Conservation (phyloP, 2,329 filamentous ascomycete species). For the Hymenoscyphus repandus region DNA sequence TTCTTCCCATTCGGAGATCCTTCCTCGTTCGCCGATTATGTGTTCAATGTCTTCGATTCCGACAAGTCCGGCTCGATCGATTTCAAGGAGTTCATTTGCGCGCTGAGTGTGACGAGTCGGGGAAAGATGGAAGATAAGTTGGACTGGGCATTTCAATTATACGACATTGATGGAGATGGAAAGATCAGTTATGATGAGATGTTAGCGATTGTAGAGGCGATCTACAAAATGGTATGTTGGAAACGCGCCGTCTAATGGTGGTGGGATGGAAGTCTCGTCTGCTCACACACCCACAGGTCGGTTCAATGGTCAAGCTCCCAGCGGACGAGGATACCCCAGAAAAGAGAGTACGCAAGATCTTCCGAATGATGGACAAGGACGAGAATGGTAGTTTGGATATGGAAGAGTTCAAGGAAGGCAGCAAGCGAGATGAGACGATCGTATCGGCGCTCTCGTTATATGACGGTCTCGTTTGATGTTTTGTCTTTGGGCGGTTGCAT, state of each 20-base stretch:
- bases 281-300: slow-evolving; percentile 57
- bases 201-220: slow-evolving; percentile 96
- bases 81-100: slow-evolving; percentile 99
- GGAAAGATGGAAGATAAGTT: slow-evolving; percentile 99
- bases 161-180: slow-evolving; percentile 97
- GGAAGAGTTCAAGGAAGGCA: slow-evolving; percentile 98
- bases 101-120: slow-evolving; percentile 89
- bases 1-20: slow-evolving; percentile 99
- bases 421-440: slow-evolving; percentile 97
- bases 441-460: slow-evolving; percentile 95
- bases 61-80: slow-evolving; percentile 97
- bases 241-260: background rate
- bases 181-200: slow-evolving; percentile 99
- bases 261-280: background rate
- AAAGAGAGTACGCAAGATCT: slow-evolving; percentile 97
- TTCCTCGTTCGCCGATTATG: slow-evolving; percentile 95
- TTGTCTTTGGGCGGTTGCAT: background rate
- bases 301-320: slow-evolving; percentile 97
- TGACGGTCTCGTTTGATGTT: slow-evolving; percentile 76
- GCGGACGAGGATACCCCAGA: slow-evolving; percentile 98
- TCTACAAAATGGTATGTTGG: slow-evolving; percentile 90
- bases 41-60: slow-evolving; percentile 98
- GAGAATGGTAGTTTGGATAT: slow-evolving; percentile 96
- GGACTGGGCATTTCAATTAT: slow-evolving; percentile 98
- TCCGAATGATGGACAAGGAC: slow-evolving; percentile 99